Percentiles rank a stretch among this genome's conserved stretches.
Conservation (phyloP, 768 basidiomycete genomes). For the Suillus occidentalis region DNA sequence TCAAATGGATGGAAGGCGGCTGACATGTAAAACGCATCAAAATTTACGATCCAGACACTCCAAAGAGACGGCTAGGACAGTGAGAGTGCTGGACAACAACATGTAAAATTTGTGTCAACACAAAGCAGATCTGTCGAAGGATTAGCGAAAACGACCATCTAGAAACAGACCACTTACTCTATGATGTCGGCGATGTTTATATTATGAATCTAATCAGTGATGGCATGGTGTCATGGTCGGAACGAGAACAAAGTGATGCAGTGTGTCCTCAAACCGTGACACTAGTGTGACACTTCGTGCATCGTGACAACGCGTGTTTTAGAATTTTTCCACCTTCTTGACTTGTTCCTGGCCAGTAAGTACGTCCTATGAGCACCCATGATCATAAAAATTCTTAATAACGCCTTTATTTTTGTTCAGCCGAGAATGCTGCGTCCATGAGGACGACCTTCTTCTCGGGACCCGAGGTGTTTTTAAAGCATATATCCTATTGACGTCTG, state of each 20-base stretch:
- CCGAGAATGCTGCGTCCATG: background rate
- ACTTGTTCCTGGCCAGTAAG: background rate
- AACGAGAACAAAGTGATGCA: background rate
- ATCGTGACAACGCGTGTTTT: background rate
- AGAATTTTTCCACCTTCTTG: no score
- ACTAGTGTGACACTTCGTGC: background rate
- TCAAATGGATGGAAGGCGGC: background rate
- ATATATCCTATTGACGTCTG: background rate
- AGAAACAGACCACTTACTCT: background rate
- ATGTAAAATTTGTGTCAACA: background rate
- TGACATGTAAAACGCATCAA: background rate
- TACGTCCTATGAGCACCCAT: background rate
- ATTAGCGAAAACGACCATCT: background rate
- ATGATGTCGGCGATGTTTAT: background rate
- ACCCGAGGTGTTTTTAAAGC: background rate
- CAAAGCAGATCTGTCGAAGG: background rate
- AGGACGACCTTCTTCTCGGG: background rate
- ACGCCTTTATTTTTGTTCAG: background rate
- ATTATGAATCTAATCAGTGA: background rate
- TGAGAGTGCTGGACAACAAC: background rate
- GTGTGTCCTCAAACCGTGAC: background rate
- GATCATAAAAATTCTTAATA: background rate
- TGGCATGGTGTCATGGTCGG: background rate
- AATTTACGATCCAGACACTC: background rate
- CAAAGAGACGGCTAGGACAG: background rate